These are phyloP conservation scores for Ceratobasidium sp. DNA, from an alignment of 1,284 basidiomycete genomes.

Conservation along the genomic window DNA sequence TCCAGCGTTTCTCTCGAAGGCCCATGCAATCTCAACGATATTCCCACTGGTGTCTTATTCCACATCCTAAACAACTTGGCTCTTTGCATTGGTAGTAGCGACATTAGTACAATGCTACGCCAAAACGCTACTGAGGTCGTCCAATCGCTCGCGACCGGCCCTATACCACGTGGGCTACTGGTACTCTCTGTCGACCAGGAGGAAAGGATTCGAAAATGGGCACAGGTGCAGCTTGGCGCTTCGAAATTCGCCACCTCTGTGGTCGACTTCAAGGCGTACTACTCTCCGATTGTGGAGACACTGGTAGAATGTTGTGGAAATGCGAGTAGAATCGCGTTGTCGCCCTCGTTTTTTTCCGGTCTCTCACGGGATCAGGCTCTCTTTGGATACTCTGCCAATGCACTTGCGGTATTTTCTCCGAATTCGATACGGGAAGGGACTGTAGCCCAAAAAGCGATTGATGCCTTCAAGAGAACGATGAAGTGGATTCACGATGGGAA, in stretches of 20 bases:
- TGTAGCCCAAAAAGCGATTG: not conserved
- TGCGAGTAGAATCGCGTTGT: not conserved
- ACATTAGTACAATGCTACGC: constrained; percentile 65
- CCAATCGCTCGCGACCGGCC: constrained; percentile 68
- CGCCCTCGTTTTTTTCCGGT: not conserved
- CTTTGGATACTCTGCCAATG: constrained; percentile 49
- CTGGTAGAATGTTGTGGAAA: constrained; percentile 9
- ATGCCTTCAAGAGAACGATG: constrained; percentile 28
- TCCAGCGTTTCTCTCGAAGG: constrained; percentile 56
- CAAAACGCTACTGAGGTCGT: constrained; percentile 58
- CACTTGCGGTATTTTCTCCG: not conserved
- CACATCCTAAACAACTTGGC: constrained; percentile 76
- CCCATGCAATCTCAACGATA: constrained; percentile 56
- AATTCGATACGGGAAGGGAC: constrained; percentile 5
- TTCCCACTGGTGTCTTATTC: constrained; percentile 69
- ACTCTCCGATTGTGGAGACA: constrained; percentile 13
- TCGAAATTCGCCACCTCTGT: constrained; percentile 19
- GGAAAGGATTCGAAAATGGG: constrained; percentile 70
- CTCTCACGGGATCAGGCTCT: constrained; percentile 54
- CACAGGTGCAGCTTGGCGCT: constrained; percentile 58
- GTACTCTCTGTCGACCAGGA: constrained; percentile 69
- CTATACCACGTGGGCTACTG: constrained; percentile 71
- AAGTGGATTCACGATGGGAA: constrained; percentile 16
- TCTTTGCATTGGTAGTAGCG: constrained; percentile 66
- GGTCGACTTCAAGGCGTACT: constrained; percentile 43